These are phyloP conservation scores for Starmera pachycereana DNA, from an alignment of 805 yeast genomes.

Conservation along the genomic window DNA sequence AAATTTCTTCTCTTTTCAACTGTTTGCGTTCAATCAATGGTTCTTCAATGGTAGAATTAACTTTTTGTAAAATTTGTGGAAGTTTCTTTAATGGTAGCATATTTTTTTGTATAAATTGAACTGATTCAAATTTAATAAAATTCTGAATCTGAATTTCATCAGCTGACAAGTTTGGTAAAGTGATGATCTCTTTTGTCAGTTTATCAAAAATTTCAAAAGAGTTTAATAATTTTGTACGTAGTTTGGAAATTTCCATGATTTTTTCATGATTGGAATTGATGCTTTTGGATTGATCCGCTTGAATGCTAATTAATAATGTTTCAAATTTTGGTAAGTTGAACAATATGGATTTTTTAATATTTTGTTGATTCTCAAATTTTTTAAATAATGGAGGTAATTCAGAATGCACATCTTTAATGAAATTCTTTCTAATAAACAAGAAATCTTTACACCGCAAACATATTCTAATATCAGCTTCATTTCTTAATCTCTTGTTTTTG, in stretches of 20 bases:
- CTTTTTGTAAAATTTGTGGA: slow-evolving; percentile 32
- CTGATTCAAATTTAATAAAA: slow-evolving; percentile 47
- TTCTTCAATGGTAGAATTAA: slow-evolving; percentile 5
- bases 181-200: slow-evolving; percentile 33
- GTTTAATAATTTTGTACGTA: slow-evolving; percentile 35
- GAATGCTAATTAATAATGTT: slow-evolving; percentile 22
- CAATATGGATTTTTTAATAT: slow-evolving; percentile 27
- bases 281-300: slow-evolving; percentile 13
- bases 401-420: slow-evolving; percentile 26
- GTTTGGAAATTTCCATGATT: slow-evolving; percentile 25
- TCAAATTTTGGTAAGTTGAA: slow-evolving; percentile 34
- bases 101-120: slow-evolving; percentile 55
- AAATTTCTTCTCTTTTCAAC: slow-evolving; percentile 29
- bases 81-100: slow-evolving; percentile 54
- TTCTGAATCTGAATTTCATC: slow-evolving; percentile 38
- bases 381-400: slow-evolving; percentile 27
- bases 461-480: slow-evolving; percentile 35
- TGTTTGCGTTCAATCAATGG: slow-evolving; percentile 10
- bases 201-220: slow-evolving; percentile 42
- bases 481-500: slow-evolving; percentile 8
- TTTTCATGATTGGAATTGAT: slow-evolving; percentile 19
- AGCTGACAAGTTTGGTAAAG: slow-evolving; percentile 21
- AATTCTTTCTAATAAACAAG: slow-evolving; percentile 47
- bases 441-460: slow-evolving; percentile 62
- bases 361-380: slow-evolving; percentile 31